These are phyloP conservation scores for Saccharomycopsis oosterbeekiorum DNA, from an alignment of 805 yeast genomes.

Conservation along the genomic window DNA sequence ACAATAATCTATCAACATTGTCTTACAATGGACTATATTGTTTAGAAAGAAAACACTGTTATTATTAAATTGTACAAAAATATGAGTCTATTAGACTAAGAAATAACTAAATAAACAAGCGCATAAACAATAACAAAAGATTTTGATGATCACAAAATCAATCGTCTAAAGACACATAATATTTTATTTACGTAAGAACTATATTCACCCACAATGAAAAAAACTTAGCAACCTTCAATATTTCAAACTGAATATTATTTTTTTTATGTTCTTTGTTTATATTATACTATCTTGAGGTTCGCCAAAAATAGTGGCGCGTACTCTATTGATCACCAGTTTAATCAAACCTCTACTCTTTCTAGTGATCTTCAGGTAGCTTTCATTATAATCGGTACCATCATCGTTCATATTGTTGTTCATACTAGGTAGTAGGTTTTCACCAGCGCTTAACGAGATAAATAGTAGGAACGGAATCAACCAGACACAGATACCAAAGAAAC, in stretches of 20 bases:
- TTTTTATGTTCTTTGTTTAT: not conserved
- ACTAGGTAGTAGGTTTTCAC: constrained; percentile 75
- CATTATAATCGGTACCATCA: constrained; percentile 22
- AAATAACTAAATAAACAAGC: too few species aligned
- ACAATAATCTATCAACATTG: too few species aligned
- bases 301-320: constrained; percentile 30
- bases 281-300: not conserved
- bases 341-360: constrained; percentile 53
- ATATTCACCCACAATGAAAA: too few species aligned
- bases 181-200: too few species aligned
- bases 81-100: too few species aligned
- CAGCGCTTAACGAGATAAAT: constrained; percentile 85
- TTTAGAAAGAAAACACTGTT: too few species aligned
- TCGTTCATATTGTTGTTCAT: constrained; percentile 21
- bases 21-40: too few species aligned
- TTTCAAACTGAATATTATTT: not conserved
- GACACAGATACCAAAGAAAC: constrained; percentile 85
- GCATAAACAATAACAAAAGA: too few species aligned
- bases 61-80: too few species aligned
- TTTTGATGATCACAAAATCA: too few species aligned
- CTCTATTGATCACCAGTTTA: constrained; percentile 47
- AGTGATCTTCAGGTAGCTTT: constrained; percentile 22
- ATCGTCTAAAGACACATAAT: too few species aligned
- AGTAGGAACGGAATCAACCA: constrained; percentile 93
- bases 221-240: too few species aligned